These are phyloP conservation scores for Tetracladium setigerum DNA, from an alignment of 495 filamentous ascomycete species.

Conservation along the genomic window DNA sequence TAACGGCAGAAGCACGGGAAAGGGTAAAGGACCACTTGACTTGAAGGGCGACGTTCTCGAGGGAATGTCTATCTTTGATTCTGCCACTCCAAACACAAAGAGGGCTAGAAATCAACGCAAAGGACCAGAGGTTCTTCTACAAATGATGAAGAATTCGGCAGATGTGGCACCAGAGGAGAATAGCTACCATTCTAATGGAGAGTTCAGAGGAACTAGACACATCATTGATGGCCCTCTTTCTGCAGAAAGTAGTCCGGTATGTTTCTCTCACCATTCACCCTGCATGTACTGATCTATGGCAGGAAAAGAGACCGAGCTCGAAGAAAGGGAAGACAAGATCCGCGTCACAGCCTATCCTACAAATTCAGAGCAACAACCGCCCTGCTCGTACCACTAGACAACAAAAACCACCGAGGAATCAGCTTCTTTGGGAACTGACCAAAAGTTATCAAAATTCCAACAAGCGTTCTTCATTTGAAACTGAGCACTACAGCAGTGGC, in stretches of 20 bases:
- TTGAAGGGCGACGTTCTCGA: conserved; percentile 75
- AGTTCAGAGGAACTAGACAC: conserved; percentile 42
- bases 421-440: no score
- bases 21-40: conserved; percentile 23
- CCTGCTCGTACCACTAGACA: no score
- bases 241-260: conserved; percentile 36
- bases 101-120: conserved; percentile 85
- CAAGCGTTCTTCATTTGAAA: no score
- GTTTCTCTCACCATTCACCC: conserved; percentile 10
- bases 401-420: no score
- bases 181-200: conserved; percentile 53
- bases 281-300: not conserved
- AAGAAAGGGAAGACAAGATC: no score
- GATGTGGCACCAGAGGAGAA: conserved; percentile 64
- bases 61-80: conserved; percentile 86
- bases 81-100: conserved; percentile 68
- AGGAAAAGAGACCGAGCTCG: no score
- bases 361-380: no score
- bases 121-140: conserved; percentile 56
- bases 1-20: conserved; percentile 16
- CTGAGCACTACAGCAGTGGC: no score
- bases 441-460: no score
- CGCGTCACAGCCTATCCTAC: no score
- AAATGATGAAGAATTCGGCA: conserved; percentile 61
- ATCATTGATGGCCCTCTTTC: conserved; percentile 41